These are phyloP conservation scores for Musa acuminata DNA, from an alignment of 176 grass and related monocot genomes.

Conservation along the genomic window DNA sequence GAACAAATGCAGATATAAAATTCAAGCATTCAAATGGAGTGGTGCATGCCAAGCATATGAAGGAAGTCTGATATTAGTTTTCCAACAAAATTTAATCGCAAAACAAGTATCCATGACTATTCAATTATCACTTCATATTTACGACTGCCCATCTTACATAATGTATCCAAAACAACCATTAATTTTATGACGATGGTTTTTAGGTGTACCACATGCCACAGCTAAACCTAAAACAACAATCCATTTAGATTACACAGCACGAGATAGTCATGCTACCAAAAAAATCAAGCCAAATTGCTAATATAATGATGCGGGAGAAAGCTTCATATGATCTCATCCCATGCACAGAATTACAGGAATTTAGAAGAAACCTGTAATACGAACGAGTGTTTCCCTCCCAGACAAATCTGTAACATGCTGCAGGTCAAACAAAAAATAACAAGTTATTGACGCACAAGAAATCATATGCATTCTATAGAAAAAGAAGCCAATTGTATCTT, in stretches of 20 bases:
- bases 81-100: background rate
- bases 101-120: background rate
- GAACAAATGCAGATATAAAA: background rate
- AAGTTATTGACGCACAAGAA: background rate
- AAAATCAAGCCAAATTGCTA: background rate
- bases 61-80: background rate
- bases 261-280: background rate
- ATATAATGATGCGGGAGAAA: background rate
- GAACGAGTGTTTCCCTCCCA: constrained; percentile 70
- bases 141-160: no score
- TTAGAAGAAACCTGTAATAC: constrained; percentile 48
- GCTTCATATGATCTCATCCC: background rate
- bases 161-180: background rate
- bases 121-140: background rate
- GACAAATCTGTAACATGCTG: constrained; percentile 87
- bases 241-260: background rate
- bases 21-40: background rate
- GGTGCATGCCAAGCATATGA: background rate
- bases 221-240: background rate
- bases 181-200: background rate
- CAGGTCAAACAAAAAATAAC: background rate
- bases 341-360: background rate
- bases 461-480: background rate
- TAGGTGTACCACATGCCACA: background rate
- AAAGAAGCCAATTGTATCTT: constrained; percentile 11